Percentiles rank a stretch among this genome's conserved stretches.
These are phyloP conservation scores for Ormosia semicastrata DNA, from an alignment of 306 rosid species.

Conservation along the genomic window DNA sequence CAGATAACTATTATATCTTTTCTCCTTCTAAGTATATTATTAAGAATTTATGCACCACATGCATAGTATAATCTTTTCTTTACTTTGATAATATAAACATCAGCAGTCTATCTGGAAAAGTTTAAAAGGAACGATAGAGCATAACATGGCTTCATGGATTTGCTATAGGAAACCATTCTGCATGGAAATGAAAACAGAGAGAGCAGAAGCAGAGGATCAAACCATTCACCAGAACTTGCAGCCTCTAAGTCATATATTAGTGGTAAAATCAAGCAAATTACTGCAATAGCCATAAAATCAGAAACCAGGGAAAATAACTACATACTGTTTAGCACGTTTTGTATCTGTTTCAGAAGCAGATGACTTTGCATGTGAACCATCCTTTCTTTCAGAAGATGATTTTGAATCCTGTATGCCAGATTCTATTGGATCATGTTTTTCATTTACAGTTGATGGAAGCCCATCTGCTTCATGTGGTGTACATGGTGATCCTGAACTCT, in stretches of 20 bases:
- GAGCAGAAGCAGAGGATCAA: slow-evolving; percentile 21
- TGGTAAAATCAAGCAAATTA: slow-evolving; percentile 3
- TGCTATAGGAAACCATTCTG: slow-evolving; percentile 21
- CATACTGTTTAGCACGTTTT: slow-evolving; percentile 98
- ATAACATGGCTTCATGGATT: not conserved
- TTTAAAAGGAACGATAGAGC: not conserved
- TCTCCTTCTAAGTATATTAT: not conserved
- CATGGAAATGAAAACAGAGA: not conserved
- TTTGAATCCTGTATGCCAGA: slow-evolving; percentile 60
- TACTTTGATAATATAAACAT: not conserved
- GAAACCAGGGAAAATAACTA: slow-evolving; percentile 20
- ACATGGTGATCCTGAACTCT: slow-evolving; percentile 59
- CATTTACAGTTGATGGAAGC: slow-evolving; percentile 47
- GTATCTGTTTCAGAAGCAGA: slow-evolving; percentile 79
- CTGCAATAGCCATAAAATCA: slow-evolving; percentile 20
- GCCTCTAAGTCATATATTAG: not conserved
- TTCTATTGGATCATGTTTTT: slow-evolving; percentile 59
- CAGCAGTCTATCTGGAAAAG: not conserved
- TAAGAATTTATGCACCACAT: not conserved
- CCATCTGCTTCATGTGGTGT: slow-evolving; percentile 72
- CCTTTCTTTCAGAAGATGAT: slow-evolving; percentile 66
- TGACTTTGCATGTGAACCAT: slow-evolving; percentile 56
- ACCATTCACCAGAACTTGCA: slow-evolving; percentile 22
- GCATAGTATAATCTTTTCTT: not conserved
- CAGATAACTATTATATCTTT: not conserved